Percentiles rank a stretch among this genome's conserved stretches.
These are phyloP conservation scores for Anthostomella pinea DNA, from an alignment of 2,329 filamentous ascomycete species.

Conservation along the genomic window DNA sequence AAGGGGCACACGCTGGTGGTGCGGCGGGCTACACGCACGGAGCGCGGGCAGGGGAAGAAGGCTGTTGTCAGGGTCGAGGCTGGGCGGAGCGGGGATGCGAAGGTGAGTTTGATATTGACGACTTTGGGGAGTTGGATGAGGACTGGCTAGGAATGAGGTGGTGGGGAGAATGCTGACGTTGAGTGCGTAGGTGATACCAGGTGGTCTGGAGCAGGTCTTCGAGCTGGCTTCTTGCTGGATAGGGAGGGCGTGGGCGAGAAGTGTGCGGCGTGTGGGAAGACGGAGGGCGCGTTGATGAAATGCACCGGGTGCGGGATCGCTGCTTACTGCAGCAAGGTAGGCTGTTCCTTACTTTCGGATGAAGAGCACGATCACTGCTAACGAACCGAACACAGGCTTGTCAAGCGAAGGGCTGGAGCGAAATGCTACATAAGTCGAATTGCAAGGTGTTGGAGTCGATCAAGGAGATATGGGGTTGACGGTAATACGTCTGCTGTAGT, in stretches of 20 bases:
- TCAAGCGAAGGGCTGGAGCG: conserved; percentile 42
- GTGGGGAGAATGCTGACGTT: no score
- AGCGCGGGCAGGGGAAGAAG: conserved; percentile 37
- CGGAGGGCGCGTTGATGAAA: conserved; percentile 30
- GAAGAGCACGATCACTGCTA: no score
- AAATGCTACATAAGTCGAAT: conserved; percentile 41
- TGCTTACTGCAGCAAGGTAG: conserved; percentile 47
- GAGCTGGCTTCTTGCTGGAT: conserved; percentile 16
- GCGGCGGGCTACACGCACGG: conserved; percentile 33
- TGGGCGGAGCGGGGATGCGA: conserved; percentile 30
- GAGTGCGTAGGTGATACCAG: conserved; percentile 25
- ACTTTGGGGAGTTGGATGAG: no score
- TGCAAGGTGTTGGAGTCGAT: conserved; percentile 43
- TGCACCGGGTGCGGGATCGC: conserved; percentile 44
- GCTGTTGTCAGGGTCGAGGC: conserved; percentile 37
- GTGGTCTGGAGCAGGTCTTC: conserved; percentile 21
- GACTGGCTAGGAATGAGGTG: no score
- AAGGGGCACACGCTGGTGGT: conserved; percentile 41
- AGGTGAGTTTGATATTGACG: no score
- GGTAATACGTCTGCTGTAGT: no score
- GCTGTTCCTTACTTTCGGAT: conserved; percentile 10
- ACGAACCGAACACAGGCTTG: no score
- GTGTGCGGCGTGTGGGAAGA: conserved; percentile 26
- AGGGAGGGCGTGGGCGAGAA: conserved; percentile 10
- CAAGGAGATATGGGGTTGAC: conserved; percentile 34